Conservation (phyloP, 2,329 filamentous ascomycete species). For the Hypoxylon sp. region DNA sequence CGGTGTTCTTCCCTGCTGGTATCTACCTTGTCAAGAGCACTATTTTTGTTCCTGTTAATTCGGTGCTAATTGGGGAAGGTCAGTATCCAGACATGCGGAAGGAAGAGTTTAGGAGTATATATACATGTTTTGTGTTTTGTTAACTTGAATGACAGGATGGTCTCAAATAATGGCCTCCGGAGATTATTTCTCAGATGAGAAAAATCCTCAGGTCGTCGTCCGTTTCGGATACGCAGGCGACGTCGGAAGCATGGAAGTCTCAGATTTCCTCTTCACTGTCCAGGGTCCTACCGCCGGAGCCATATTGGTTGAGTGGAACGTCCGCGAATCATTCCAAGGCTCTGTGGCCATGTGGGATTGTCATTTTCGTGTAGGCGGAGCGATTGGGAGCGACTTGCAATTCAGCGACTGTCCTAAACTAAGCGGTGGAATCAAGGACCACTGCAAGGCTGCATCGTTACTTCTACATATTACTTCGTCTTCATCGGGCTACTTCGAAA, state of each 20-base stretch:
- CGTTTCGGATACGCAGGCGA: constrained; percentile 75
- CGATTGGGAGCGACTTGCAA: constrained; percentile 75
- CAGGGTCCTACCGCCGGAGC: constrained; percentile 76
- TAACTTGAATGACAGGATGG: too few relatives aligned
- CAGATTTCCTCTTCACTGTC: constrained; percentile 77
- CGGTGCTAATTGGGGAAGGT: too few relatives aligned
- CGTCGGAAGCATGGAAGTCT: constrained; percentile 76
- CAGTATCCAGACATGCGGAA: too few relatives aligned
- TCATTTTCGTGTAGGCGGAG: constrained; percentile 60
- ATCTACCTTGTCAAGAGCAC: constrained; percentile 44
- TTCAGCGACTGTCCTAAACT: constrained; percentile 69
- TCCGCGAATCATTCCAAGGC: constrained; percentile 68
- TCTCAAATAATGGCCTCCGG: constrained; percentile 72
- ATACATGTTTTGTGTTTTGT: too few relatives aligned
- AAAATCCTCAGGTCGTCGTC: constrained; percentile 74
- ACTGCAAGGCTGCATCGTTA: constrained; percentile 73
- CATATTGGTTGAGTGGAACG: constrained; percentile 81
- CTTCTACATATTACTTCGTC: constrained; percentile 62
- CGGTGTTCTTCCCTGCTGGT: constrained; percentile 46
- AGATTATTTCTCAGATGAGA: constrained; percentile 70
- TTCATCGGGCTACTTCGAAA: constrained; percentile 66
- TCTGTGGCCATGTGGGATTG: constrained; percentile 68
- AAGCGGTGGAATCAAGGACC: constrained; percentile 62
- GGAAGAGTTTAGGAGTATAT: too few relatives aligned
- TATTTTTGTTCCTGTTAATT: too few relatives aligned